Conservation (phyloP, 2,329 filamentous ascomycete genomes). For the Phialemonium atrogriseum region DNA sequence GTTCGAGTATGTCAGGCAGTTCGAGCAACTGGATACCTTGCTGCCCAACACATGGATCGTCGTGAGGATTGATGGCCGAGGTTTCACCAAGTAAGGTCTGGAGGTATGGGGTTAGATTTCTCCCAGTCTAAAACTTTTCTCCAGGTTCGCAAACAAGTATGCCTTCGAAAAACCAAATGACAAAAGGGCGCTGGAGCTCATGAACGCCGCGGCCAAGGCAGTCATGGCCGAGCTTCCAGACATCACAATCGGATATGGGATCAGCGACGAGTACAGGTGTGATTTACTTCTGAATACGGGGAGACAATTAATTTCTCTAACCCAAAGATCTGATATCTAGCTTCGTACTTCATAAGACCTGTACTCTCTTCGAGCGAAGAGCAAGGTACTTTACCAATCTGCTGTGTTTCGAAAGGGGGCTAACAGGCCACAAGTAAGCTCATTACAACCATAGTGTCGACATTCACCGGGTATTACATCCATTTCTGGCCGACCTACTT, state of each 20-base stretch:
- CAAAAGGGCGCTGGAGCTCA: constrained; percentile 74
- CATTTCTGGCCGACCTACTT: constrained; percentile 73
- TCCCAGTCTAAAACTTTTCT: constrained; percentile 8
- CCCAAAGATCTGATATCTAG: constrained; percentile 39
- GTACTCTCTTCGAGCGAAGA: constrained; percentile 76
- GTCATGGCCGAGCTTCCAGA: constrained; percentile 80
- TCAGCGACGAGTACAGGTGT: constrained; percentile 87
- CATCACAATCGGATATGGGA: constrained; percentile 79
- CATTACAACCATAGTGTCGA: constrained; percentile 82
- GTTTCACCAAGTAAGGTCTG: constrained; percentile 74
- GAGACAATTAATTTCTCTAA: not conserved
- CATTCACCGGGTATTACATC: constrained; percentile 87
- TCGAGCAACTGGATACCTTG: constrained; percentile 74
- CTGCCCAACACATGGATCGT: constrained; percentile 94
- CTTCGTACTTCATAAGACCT: constrained; percentile 82
- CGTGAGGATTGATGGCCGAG: constrained; percentile 84
- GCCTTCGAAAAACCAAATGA: constrained; percentile 91
- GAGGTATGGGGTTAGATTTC: constrained; percentile 1
- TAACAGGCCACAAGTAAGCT: constrained; percentile 58
- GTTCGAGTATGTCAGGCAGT: constrained; percentile 88
- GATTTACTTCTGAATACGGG: constrained; percentile 14
- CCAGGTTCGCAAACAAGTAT: constrained; percentile 74
- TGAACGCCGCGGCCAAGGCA: constrained; percentile 85
- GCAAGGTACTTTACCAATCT: constrained; percentile 45
- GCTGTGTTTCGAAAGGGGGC: not conserved